Base-by-base conservation (phyloP, 352 stramenopile genomes). In the Phytopythium montanum region DNA sequence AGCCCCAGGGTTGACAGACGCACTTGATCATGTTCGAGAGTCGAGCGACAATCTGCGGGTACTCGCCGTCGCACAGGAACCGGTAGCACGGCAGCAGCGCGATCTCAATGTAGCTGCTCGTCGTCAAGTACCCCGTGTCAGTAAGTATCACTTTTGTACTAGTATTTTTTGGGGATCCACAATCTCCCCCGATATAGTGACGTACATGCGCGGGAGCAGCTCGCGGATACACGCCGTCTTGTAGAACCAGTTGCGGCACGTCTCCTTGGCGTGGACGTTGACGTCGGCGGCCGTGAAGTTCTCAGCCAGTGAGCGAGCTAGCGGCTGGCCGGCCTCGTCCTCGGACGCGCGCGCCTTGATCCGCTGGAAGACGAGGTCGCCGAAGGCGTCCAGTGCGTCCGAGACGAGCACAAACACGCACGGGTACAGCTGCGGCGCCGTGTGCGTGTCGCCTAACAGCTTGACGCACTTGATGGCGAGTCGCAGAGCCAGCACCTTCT, bases 181-280 rank as follows among this genome's bases (percentile, higher is more conserved):
- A 8, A 3, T 5, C 23, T 18, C 44, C 13, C 23, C 29, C 5
- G 7, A 34, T 2, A 29, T 5, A 46, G 54, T 26, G 3, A 86
- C 70, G 28, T 81, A 96, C 75, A 98, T 94, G 41, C 92, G 80
- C 13, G 92, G 92, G 36, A 97, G 67, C 23, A 98, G 79, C 58
- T 97, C 90, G 46, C 90, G 84, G 57, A 98, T 97, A 62, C 89
- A 97, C 18, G 89, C 88, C 0, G 87, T 96, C 72, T 98, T 98
- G 82, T 97, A 97, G 56, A 98, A 97, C 92, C 92, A 98, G 65
- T 98, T 98, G 16, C 90, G 87, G 25, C 87, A 96, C 25, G 87
- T 98, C 66, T 97, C 92, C 16, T 88, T 94, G 0, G 92, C 90
- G 56, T 95, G 85, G 16, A 92, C 74, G 53, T 90, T 90, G 13